Percentiles rank a stretch among this genome's conserved stretches.
These are phyloP conservation scores for Saussurea involucrata DNA, from an alignment of 129 eudicot genomes.

Conservation along the genomic window DNA sequence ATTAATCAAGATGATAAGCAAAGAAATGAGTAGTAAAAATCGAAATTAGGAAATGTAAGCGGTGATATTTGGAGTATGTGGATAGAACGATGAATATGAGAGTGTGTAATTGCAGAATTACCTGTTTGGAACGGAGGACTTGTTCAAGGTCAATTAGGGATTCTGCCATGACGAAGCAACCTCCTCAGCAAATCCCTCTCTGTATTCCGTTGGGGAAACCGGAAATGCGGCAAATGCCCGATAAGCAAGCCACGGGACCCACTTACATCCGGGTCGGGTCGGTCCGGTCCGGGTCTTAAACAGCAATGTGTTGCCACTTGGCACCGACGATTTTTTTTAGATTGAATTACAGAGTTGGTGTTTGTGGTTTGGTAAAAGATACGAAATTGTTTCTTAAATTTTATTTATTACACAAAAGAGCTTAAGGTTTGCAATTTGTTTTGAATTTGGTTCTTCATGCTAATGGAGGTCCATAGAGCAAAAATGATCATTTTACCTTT, in stretches of 20 bases:
- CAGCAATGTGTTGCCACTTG: too few relatives aligned
- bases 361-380: not conserved
- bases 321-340: not conserved
- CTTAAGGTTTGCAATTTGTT: too few relatives aligned
- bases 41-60: not conserved
- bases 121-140: constrained; percentile 55
- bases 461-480: too few relatives aligned
- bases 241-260: not conserved
- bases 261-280: not conserved
- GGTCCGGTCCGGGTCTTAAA: not conserved
- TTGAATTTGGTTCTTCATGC: too few relatives aligned
- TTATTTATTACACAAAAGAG: too few relatives aligned
- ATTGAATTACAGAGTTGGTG: not conserved
- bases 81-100: not conserved
- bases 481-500: too few relatives aligned
- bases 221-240: not conserved
- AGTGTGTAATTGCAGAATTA: constrained; percentile 7
- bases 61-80: not conserved
- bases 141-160: constrained; percentile 53
- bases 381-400: too few relatives aligned
- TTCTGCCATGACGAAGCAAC: constrained; percentile 42
- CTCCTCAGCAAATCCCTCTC: constrained; percentile 1
- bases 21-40: not conserved
- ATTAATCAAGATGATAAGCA: constrained; percentile 4
- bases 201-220: not conserved